These are phyloP conservation scores for Fusarium lateritium DNA, from an alignment of 2,329 filamentous ascomycete species.

Conservation along the genomic window DNA sequence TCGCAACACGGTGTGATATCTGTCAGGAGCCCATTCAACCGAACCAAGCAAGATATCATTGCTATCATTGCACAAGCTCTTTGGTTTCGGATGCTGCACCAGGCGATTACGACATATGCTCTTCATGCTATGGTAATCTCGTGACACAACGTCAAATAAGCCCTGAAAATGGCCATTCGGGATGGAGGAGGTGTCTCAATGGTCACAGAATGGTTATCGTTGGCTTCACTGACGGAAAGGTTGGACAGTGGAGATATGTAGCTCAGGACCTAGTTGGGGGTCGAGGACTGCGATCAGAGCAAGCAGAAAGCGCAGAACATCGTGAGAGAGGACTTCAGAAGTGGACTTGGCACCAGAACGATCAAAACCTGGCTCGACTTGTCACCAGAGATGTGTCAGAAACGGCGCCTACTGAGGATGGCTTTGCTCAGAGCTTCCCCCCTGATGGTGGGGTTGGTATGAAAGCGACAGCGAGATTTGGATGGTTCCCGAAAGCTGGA, in stretches of 20 bases:
- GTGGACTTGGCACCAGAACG: conserved; percentile 67
- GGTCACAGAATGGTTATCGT: conserved; percentile 90
- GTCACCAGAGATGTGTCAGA: conserved; percentile 67
- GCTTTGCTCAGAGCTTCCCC: conserved; percentile 67
- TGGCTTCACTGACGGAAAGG: conserved; percentile 78
- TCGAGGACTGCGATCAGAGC: conserved; percentile 73
- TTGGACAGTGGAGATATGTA: conserved; percentile 77
- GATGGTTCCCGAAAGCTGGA: conserved; percentile 79
- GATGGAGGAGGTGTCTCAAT: conserved; percentile 86
- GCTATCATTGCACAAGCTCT: conserved; percentile 76
- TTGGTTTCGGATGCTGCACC: conserved; percentile 62
- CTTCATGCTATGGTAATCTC: conserved; percentile 80
- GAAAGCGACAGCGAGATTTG: conserved; percentile 77
- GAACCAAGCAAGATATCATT: conserved; percentile 81
- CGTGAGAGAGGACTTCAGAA: conserved; percentile 58
- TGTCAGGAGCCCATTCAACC: conserved; percentile 82
- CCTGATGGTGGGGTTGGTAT: conserved; percentile 82
- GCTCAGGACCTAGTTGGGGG: conserved; percentile 85
- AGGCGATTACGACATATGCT: conserved; percentile 92
- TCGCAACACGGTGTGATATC: conserved; percentile 83
- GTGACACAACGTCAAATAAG: conserved; percentile 76
- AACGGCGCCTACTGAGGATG: conserved; percentile 56
- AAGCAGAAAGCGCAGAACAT: conserved; percentile 57
- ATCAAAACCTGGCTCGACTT: conserved; percentile 60
- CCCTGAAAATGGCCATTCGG: conserved; percentile 80